Percentiles rank a stretch among this genome's conserved stretches.
phyloP scores from a whole-genome alignment of 2,329 filamentous ascomycete genomes.

The Ceratocystis cacaofunesta region DNA sequence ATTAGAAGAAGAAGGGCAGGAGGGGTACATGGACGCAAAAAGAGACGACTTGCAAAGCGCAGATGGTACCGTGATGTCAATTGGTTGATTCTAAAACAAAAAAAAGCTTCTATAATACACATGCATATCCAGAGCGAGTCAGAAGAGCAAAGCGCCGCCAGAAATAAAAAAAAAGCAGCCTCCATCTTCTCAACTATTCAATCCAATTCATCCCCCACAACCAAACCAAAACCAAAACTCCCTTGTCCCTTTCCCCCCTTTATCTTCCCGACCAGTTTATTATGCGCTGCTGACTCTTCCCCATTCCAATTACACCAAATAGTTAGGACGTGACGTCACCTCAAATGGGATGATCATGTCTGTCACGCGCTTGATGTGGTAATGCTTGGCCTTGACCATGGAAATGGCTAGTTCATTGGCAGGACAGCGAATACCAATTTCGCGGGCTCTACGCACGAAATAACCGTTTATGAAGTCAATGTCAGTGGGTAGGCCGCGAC shows the following conservation, averaged over 20 bases:
- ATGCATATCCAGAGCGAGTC: not conserved
- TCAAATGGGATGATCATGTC: slow-evolving; percentile 25
- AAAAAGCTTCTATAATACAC: slow-evolving; percentile 12
- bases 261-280: not conserved
- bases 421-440: slow-evolving; percentile 56
- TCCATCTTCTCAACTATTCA: not conserved
- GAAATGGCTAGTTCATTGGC: slow-evolving; percentile 59
- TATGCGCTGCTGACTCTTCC: not conserved
- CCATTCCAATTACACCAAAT: not conserved
- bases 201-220: not conserved
- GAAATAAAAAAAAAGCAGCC: not conserved
- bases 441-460: slow-evolving; percentile 56
- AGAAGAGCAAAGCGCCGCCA: not conserved
- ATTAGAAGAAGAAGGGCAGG: not conserved
- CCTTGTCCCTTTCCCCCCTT: not conserved
- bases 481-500: slow-evolving; percentile 50
- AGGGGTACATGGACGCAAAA: not conserved
- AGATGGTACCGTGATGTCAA: not conserved
- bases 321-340: slow-evolving; percentile 22
- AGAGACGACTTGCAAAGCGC: not conserved
- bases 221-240: not conserved
- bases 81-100: slow-evolving; percentile 7
- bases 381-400: slow-evolving; percentile 56
- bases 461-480: slow-evolving; percentile 82
- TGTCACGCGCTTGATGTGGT: slow-evolving; percentile 23